Percentiles rank a stretch among this genome's conserved stretches.
Conservation (phyloP, 192 early-diverging fungal species). For the Chytriomyces hyalinus region DNA sequence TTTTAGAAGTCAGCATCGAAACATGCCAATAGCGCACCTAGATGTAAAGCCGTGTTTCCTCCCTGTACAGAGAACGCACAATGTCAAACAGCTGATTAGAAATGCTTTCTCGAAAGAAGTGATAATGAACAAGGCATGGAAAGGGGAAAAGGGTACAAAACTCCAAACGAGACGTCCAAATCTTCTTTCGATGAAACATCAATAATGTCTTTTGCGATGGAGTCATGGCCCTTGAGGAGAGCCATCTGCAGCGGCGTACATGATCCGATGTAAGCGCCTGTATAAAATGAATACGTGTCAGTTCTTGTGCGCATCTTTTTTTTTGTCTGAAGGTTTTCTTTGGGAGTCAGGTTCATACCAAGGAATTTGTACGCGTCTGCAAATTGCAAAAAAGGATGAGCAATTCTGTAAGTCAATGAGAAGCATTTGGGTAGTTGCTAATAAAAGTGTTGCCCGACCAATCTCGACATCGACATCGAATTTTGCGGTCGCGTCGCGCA, state of each 20-base stretch:
- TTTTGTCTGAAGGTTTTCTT: no score
- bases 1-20: slow-evolving; percentile 10
- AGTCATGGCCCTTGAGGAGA: slow-evolving; percentile 64
- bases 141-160: slow-evolving; percentile 32
- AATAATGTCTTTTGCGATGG: slow-evolving; percentile 70
- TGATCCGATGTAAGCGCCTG: slow-evolving; percentile 69
- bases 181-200: slow-evolving; percentile 71
- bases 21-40: slow-evolving; percentile 45
- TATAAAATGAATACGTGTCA: background rate
- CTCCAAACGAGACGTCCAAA: slow-evolving; percentile 68
- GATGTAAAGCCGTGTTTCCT: slow-evolving; percentile 73
- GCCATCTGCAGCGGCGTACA: slow-evolving; percentile 68
- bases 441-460: background rate
- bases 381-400: background rate
- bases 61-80: slow-evolving; percentile 47
- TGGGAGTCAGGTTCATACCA: no score
- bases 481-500: slow-evolving; percentile 45
- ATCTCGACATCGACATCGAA: slow-evolving; percentile 54
- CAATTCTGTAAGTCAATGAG: background rate
- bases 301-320: slow-evolving; percentile 63
- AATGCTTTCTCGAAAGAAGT: background rate
- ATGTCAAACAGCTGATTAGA: background rate
- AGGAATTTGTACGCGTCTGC: slow-evolving; percentile 44
- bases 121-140: background rate
- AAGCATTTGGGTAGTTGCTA: background rate